A percentile compares a stretch with the other conserved stretches of the same genome.
These are phyloP conservation scores for Phlebopus sp. DNA, from an alignment of 1,284 basidiomycete species.

Conservation along the genomic window DNA sequence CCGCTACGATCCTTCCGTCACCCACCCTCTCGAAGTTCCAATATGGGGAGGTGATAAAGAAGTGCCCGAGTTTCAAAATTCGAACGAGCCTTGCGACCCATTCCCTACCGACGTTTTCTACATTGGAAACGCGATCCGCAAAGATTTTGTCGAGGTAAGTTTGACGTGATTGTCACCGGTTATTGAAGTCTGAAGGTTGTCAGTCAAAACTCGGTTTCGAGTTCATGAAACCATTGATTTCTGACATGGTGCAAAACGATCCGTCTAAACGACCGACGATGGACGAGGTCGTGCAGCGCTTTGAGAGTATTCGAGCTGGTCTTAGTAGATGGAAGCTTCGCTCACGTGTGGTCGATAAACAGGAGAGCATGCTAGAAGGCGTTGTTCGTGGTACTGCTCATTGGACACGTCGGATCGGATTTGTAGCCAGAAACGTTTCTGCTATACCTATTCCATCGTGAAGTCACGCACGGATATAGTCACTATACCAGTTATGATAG, in stretches of 20 bases:
- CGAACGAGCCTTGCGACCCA: conserved; percentile 27
- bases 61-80: conserved; percentile 21
- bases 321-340: conserved; percentile 28
- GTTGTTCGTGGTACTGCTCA: conserved; percentile 7
- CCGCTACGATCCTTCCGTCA: conserved; percentile 20
- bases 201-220: conserved; percentile 24
- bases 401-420: conserved; percentile 19
- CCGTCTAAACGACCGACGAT: conserved; percentile 34
- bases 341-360: conserved; percentile 11
- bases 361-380: conserved; percentile 8
- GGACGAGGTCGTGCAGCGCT: conserved; percentile 31
- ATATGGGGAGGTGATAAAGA: conserved; percentile 24
- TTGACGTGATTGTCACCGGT: no score
- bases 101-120: conserved; percentile 39
- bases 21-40: conserved; percentile 17
- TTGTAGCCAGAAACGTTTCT: conserved; percentile 5
- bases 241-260: conserved; percentile 32
- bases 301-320: conserved; percentile 21
- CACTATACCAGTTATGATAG: no score
- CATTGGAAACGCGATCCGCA: conserved; percentile 32
- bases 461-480: no score
- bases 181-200: neutral
- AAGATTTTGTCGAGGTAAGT: conserved; percentile 29
- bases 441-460: conserved; percentile 9
- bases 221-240: conserved; percentile 32